Conservation (phyloP, 176 grass and related monocot species). For the Ensete glaucum region DNA sequence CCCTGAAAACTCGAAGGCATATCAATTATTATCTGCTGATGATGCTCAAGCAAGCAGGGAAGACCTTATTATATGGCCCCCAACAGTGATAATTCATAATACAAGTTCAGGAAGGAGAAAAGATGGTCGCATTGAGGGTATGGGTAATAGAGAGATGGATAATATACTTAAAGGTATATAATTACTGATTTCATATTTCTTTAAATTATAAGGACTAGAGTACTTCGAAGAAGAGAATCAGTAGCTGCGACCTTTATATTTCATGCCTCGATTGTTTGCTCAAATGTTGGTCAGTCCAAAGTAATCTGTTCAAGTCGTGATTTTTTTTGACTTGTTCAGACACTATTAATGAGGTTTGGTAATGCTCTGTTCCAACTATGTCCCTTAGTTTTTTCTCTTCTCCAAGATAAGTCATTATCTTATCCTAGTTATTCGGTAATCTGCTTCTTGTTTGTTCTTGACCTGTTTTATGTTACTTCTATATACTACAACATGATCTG, state of each 20-base stretch:
- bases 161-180: conserved; percentile 86
- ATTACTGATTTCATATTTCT: conserved; percentile 19
- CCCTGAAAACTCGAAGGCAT: conserved; percentile 86
- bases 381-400: neutral
- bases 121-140: conserved; percentile 77
- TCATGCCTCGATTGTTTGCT: neutral
- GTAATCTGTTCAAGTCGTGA: neutral
- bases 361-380: neutral
- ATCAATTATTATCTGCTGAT: conserved; percentile 77
- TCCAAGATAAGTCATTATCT: neutral
- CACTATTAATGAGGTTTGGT: neutral
- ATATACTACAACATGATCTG: no score
- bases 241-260: conserved; percentile 10
- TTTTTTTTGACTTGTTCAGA: neutral
- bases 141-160: conserved; percentile 98
- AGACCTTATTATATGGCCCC: conserved; percentile 90
- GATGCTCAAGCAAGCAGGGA: conserved; percentile 79
- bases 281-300: neutral
- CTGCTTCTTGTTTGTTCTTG: neutral
- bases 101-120: conserved; percentile 77
- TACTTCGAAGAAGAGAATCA: conserved; percentile 4
- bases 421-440: neutral
- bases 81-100: conserved; percentile 82
- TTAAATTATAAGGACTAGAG: conserved; percentile 11
- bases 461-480: neutral